Conservation (phyloP, 768 basidiomycete genomes). For the Naganishia randhawae region DNA sequence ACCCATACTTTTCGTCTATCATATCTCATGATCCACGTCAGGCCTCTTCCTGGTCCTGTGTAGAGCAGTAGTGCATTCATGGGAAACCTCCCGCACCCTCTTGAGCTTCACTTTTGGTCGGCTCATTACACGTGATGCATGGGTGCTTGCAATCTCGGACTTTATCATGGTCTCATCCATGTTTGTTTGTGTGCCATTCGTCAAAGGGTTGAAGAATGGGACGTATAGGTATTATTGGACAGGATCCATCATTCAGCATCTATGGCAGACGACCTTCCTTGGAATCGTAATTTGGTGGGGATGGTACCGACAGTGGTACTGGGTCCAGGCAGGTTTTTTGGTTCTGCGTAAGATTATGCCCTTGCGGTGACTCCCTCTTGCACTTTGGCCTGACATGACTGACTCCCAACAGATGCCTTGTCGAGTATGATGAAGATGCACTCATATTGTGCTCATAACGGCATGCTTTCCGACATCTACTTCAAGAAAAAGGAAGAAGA, state of each 20-base stretch:
- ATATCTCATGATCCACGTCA: conserved; percentile 52
- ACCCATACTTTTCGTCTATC: background rate
- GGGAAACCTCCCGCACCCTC: conserved; percentile 69
- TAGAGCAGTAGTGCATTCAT: conserved; percentile 58
- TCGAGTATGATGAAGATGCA: conserved; percentile 67
- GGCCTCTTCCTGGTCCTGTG: conserved; percentile 71
- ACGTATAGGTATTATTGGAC: conserved; percentile 78
- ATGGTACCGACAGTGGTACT: conserved; percentile 88
- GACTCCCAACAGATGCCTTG: conserved; percentile 63
- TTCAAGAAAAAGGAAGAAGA: conserved; percentile 51
- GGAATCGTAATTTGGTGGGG: conserved; percentile 78
- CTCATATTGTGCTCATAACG: conserved; percentile 85
- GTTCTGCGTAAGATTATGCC: conserved; percentile 46
- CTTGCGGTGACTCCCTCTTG: conserved; percentile 36
- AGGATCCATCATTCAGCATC: conserved; percentile 74
- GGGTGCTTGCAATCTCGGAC: conserved; percentile 78
- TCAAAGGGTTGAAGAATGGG: conserved; percentile 67
- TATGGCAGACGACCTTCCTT: conserved; percentile 70
- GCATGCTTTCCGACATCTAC: conserved; percentile 63
- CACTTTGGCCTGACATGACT: background rate
- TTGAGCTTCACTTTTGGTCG: conserved; percentile 75
- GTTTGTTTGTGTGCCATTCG: conserved; percentile 73
- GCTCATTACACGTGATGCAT: conserved; percentile 80
- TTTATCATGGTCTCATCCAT: conserved; percentile 73
- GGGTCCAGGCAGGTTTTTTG: conserved; percentile 69